phyloP scores from a whole-genome alignment of 371 early-diverging fungal species.

The Lichtheimia corymbifera region DNA sequence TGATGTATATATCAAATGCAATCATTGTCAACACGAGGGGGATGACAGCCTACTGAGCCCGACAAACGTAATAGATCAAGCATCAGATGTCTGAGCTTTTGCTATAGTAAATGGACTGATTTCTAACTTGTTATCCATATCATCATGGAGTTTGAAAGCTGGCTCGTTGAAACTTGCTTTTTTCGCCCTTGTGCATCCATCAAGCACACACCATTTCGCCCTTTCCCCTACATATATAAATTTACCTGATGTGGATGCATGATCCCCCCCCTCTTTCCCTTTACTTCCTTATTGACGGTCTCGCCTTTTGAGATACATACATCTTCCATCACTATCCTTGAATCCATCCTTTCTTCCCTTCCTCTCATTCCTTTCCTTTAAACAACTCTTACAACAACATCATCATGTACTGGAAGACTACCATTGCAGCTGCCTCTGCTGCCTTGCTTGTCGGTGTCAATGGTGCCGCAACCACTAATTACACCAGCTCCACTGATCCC shows the following conservation, averaged over 20 bases:
- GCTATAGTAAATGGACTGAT: not conserved
- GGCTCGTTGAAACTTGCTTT: conserved; percentile 2
- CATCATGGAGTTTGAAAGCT: conserved; percentile 1
- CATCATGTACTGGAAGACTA: conserved; percentile 15
- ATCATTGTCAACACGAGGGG: too few relatives aligned
- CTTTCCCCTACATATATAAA: conserved; percentile 1
- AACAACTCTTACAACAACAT: not conserved
- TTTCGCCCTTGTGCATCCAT: not conserved
- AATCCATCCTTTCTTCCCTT: conserved; percentile 12
- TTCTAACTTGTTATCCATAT: not conserved
- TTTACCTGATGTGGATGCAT: not conserved
- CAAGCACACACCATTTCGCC: too few relatives aligned
- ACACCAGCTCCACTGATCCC: conserved; percentile 23
- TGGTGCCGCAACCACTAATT: conserved; percentile 26
- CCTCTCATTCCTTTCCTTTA: conserved; percentile 2
- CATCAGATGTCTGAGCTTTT: too few relatives aligned
- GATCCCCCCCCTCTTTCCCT: not conserved
- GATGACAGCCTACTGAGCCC: too few relatives aligned
- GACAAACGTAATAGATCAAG: too few relatives aligned
- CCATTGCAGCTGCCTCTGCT: conserved; percentile 12
- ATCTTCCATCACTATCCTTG: conserved; percentile 2
- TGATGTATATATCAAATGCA: too few relatives aligned
- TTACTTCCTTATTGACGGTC: conserved; percentile 5
- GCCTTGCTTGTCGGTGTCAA: conserved; percentile 4
- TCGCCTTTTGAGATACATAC: not conserved